Base-by-base conservation (phyloP, 2,329 filamentous ascomycete genomes). In the Microdochium paspali region DNA sequence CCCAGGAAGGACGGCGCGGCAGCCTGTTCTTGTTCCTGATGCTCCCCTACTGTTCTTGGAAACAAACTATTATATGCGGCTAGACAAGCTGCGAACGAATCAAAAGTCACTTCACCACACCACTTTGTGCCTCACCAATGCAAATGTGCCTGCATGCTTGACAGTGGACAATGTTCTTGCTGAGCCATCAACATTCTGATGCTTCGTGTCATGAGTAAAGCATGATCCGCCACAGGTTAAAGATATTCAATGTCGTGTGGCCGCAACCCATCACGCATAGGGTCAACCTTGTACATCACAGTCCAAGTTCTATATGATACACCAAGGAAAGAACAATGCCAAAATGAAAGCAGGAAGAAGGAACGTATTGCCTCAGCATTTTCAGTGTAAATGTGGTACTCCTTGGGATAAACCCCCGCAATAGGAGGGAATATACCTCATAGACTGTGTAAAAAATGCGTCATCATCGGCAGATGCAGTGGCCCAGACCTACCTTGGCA, bases 361-460 rank as follows among this genome's bases (percentile, higher is more conserved):
- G n/a, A 18, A 7, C 7, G 18, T 21, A 40, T 40, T 40, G 58
- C 59, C 58, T 61, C 59, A 61, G 59, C 59, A 61, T 61, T 61
- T 61, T 61, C 59, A 61, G 59, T 61, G 59, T 60, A 49, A 46
- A 46, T 46, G 52, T 54, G 53, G 53, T 56, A 58, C 53, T 61
- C 59, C 57, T 58, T 47, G 56, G 57, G 56, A 50, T 53, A 46
- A 54, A 40, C 35, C 35, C 35, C 35, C 35, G 23, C 35, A 40
- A 40, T 40, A 40, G 35, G 35, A 40, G 35, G 35, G 35, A 40
- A 40, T 40, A 40, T 20, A 56, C 59, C 58, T 61, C 59, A 52
- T 61, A 56, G 53, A 57, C 52, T 56, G 52, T 59, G 47, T 59
- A 60, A 57, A 44, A 21, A 53, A 49, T 21, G 50, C 12, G 46